Evolutionary conservation across 345 rosid genomes (phyloP), one percentile per base, ranked within the genome.

Genomic region (Corchorus olitorius): DNA sequence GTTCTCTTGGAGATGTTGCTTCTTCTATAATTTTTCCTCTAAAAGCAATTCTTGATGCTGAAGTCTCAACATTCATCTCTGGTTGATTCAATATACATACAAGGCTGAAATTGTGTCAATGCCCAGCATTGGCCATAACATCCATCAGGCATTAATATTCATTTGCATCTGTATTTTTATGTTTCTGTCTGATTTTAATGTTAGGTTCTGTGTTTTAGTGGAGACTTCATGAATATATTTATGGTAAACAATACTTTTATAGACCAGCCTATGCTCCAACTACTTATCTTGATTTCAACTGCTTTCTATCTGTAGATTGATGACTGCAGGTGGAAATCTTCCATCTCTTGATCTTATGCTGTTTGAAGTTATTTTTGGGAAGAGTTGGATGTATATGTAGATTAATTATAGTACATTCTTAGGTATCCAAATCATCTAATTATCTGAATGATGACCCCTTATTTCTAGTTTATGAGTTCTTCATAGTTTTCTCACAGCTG

Each of bases 301-400:
- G 68, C 69, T 70, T 73, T 54, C 64, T 62, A 58, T 55, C 4
- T 63, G 58, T 73, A 45, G 15, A 52, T 73, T 73, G 45, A 34
- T 53, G 72, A 19, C 41, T 72, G 73, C 27, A 48, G 34, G 60
- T 83, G 49, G 54, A 72, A 58, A 43, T 69, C 43, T 49, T 19
- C 15, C 37, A 62, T 37, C 50, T 34, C 22, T 52, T 35, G 74
- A 49, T 77, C 64, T 35, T 41, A 13, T 61, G 19, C 52, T 52
- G 60, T 53, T 70, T 34, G 61, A 17, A 52, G 34, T 55, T 52
- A 46, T 34, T 33, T 50, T 34, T 70, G 60, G 27, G 27, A 50
- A 70, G 61, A 70, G 61, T 70, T 70, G 1, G 19, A 15, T 81
- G 60, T 53, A 65, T 41, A 37, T 34, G n/a, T 12, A 35, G 27